These are phyloP conservation scores for Neoboletus brunneissimus DNA, from an alignment of 768 basidiomycete genomes.

Conservation along the genomic window DNA sequence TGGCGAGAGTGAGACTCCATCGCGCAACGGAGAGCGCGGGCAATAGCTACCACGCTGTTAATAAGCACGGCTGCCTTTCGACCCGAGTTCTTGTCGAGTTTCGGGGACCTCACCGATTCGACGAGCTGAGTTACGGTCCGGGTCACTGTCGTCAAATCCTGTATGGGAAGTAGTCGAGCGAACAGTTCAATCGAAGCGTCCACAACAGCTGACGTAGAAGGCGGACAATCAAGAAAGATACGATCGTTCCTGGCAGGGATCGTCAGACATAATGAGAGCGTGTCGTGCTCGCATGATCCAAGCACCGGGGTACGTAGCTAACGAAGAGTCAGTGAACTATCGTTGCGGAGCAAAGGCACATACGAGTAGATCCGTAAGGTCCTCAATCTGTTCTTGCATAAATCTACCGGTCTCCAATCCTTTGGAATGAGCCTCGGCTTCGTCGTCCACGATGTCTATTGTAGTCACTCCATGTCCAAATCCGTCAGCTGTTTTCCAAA, in stretches of 20 bases:
- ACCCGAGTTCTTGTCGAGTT: slow-evolving; percentile 84
- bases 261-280: slow-evolving; percentile 64
- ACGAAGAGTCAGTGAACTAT: slow-evolving; percentile 1
- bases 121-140: slow-evolving; percentile 57
- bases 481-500: slow-evolving; percentile 87
- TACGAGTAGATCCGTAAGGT: slow-evolving; percentile 76
- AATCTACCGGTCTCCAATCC: slow-evolving; percentile 38
- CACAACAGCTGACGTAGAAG: slow-evolving; percentile 78
- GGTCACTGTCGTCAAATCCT: slow-evolving; percentile 59
- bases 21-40: slow-evolving; percentile 62
- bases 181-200: slow-evolving; percentile 91
- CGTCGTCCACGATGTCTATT: slow-evolving; percentile 50
- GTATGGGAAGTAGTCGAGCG: slow-evolving; percentile 70
- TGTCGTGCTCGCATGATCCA: slow-evolving; percentile 84
- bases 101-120: slow-evolving; percentile 67
- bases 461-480: slow-evolving; percentile 91
- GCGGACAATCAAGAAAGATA: slow-evolving; percentile 57
- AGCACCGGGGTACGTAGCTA: slow-evolving; percentile 66
- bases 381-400: slow-evolving; percentile 79
- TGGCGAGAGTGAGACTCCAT: slow-evolving; percentile 53
- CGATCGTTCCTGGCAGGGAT: slow-evolving; percentile 44
- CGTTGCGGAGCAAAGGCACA: slow-evolving; percentile 18
- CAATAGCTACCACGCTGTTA: slow-evolving; percentile 74
- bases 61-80: slow-evolving; percentile 80
- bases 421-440: slow-evolving; percentile 27